Percentiles rank a stretch among this genome's conserved stretches.
phyloP scores from a whole-genome alignment of 805 yeast species.

The Zygosaccharomyces gambellarensis region DNA sequence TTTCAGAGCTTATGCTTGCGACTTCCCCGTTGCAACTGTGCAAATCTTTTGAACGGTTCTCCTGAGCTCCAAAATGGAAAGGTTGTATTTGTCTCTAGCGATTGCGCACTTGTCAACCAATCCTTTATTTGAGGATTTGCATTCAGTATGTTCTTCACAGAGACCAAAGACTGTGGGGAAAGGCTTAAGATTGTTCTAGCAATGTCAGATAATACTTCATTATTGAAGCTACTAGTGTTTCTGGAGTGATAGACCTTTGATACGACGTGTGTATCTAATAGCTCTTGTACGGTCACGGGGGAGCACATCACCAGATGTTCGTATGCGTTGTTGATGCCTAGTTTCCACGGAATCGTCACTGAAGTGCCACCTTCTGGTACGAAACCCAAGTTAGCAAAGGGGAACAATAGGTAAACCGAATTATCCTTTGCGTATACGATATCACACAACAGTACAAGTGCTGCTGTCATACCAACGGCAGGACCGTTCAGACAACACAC shows the following conservation, averaged over 20 bases:
- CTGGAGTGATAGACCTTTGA: slow-evolving; percentile 47
- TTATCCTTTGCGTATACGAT: slow-evolving; percentile 62
- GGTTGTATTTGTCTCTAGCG: slow-evolving; percentile 19
- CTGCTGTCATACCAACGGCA: slow-evolving; percentile 72
- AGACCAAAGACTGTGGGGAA: slow-evolving; percentile 37
- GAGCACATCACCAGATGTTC: slow-evolving; percentile 68
- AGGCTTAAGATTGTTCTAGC: slow-evolving; percentile 34
- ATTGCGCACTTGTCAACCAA: slow-evolving; percentile 16
- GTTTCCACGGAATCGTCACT: slow-evolving; percentile 57
- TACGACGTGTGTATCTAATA: slow-evolving; percentile 52
- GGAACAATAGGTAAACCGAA: slow-evolving; percentile 56
- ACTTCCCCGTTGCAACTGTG: slow-evolving; percentile 13
- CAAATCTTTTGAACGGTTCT: slow-evolving; percentile 23
- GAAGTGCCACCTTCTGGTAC: slow-evolving; percentile 77
- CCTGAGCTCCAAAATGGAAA: slow-evolving; percentile 28
- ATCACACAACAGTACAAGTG: slow-evolving; percentile 68
- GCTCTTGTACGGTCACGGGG: slow-evolving; percentile 54
- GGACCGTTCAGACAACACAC: slow-evolving; percentile 82
- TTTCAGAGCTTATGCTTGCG: slow-evolving; percentile 18
- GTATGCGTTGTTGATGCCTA: slow-evolving; percentile 68
- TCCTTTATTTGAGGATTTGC: slow-evolving; percentile 7
- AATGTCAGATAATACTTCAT: slow-evolving; percentile 39
- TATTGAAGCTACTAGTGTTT: slow-evolving; percentile 46
- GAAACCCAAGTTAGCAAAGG: slow-evolving; percentile 77
- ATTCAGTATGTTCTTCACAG: slow-evolving; percentile 39